Evolutionary conservation across 345 rosid species (phyloP), one percentile per base, ranked within the genome.

Genomic region (Gossypium stocksii): DNA sequence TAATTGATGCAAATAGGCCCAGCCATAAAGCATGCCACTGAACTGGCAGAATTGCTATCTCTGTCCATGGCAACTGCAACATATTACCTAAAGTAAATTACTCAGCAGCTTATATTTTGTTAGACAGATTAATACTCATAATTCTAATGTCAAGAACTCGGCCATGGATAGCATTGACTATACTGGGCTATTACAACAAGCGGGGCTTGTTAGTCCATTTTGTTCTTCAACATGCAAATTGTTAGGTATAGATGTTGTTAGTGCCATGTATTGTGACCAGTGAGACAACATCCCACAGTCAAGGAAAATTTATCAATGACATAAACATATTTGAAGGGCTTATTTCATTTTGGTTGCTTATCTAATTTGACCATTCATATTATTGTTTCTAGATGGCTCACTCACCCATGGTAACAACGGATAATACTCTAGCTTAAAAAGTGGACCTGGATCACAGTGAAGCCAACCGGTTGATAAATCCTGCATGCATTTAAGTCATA

Each of bases 11-110:
- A 52, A 95, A 95, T 72, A 95, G 77, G 70, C 98, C 93, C 16
- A 95, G 90, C n/a, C 88, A 87, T 62, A 94, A 72, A 65, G 95
- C 99, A 74, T 94, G 98, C 97, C 96, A 95, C 17, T 93, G 98
- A 19, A 91, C 97, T 16, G 98, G 94, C 46, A 93, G 72, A 80
- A 93, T 75, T 12, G 90, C 78, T 49, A 91, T 82, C 74, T 90
- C 98, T 73, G 90, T 91, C 98, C 93, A 60, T 12, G 63, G 63
- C 63, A 59, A 23, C 63, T 59, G 63, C 63, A 23, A 59, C 63
- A 59, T 59, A 13, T 59, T 59, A 58, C 62, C 14, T 1, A 23
- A 22, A 22, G 62, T 58, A 58, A 57, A 20, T 57, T 57, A 23
- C 34, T 11, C 8, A 58, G 62, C 62, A 11, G 62, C 12, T 46